Percentiles rank a stretch among this genome's conserved stretches.
phyloP scores from a whole-genome alignment of 192 early-diverging fungal species.

The Allomyces macrogynus region DNA sequence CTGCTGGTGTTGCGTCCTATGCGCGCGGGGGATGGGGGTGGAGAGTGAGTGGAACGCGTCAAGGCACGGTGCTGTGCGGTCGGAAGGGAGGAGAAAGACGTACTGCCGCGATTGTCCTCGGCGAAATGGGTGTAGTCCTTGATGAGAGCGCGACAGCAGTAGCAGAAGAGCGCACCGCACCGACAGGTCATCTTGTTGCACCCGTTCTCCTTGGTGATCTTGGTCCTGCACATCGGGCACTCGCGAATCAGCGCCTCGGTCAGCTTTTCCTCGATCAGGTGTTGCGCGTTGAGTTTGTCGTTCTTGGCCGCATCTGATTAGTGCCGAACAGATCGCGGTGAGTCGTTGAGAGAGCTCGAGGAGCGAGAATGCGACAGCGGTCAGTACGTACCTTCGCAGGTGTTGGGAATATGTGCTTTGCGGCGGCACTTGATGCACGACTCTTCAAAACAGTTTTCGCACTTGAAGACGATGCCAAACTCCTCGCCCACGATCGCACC shows the following conservation, averaged over 20 bases:
- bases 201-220: conserved; percentile 18
- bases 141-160: conserved; percentile 21
- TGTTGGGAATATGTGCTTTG: not conserved
- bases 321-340: not conserved
- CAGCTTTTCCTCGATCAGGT: conserved; percentile 32
- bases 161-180: conserved; percentile 22
- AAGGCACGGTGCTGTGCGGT: too few relatives aligned
- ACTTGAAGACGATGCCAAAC: not conserved
- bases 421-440: not conserved
- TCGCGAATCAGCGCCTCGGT: conserved; percentile 28
- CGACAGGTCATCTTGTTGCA: conserved; percentile 41
- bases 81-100: too few relatives aligned
- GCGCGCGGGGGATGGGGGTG: too few relatives aligned
- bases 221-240: conserved; percentile 24
- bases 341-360: not conserved
- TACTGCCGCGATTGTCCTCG: conserved; percentile 1
- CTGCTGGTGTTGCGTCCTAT: too few relatives aligned
- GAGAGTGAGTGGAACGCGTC: too few relatives aligned
- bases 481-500: not conserved
- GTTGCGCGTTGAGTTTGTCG: conserved; percentile 17
- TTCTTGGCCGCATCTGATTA: conserved; percentile 14
- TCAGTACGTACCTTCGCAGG: not conserved
- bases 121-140: conserved; percentile 30
- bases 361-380: not conserved
- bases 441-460: not conserved